Evolutionary conservation across 1,284 basidiomycete genomes (phyloP), one percentile per base, ranked within the genome.

Genomic region (Naganishia liquefaciens): DNA sequence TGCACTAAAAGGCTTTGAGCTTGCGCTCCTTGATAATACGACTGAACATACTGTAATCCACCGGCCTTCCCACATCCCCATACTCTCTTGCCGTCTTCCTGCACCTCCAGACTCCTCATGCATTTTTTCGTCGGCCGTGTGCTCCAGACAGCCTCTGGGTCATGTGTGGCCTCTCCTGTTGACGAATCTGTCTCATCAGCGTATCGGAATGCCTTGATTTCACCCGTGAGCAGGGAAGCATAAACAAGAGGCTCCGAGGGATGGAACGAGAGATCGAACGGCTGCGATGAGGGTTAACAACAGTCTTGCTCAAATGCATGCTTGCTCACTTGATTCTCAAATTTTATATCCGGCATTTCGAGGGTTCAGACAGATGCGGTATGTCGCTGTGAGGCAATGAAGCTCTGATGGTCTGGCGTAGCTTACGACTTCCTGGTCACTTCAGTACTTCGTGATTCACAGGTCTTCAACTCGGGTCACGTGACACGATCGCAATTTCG

Each of bases 241-340:
- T 89, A 93, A 10, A 94, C 84, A 21, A 87, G 81, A 0, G 86
- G 78, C 43, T 84, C 75, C 0, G 80, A 81, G 0, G 93, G 93
- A 72, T 94, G 91, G 74, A 96, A 96, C 1, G 83, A 84, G 51
- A 96, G 81, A 80, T 96, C 93, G 76, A 96, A 94, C 42, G 93
- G 86, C 77, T 96, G 46, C n/a, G 5, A 39, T n/a, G 43, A 25
- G n/a, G 23, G 47, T 62, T 40, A 25, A 49, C 49, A 13, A 47
- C 53, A 23, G 25, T 5, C 15, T 37, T 28, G 28, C 27, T 19
- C n/a, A 3, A 15, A 11, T 23, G 17, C 46, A 13, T 30, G 21
- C 23, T 5, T 27, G 46, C 72, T 66, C 23, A 72, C 75, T 66
- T 77, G 77, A 64, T 79, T 79, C 30, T 70, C 73, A 5, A 79